Evolutionary conservation across 2,329 filamentous ascomycete genomes (phyloP).

Genomic region (Trichoderma guizhouense): DNA sequence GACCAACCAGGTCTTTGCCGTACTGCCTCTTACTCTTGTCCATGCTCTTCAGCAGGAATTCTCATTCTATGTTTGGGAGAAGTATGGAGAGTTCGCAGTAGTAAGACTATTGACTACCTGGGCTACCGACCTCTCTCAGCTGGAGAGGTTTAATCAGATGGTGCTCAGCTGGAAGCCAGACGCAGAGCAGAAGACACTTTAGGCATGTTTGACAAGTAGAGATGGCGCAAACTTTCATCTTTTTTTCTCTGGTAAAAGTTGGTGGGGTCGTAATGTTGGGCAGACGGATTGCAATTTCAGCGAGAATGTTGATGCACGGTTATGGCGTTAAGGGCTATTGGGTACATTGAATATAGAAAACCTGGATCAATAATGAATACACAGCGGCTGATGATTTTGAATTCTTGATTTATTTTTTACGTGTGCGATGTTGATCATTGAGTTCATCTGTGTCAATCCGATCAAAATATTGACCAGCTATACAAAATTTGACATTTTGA

Average conservation of each 20-base stretch:
- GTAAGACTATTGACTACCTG: constrained; percentile 49
- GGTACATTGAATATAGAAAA: background rate
- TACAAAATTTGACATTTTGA: no score
- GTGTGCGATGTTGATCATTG: background rate
- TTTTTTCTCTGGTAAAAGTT: background rate
- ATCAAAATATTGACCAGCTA: background rate
- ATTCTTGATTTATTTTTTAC: no score
- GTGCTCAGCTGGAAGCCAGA: constrained; percentile 25
- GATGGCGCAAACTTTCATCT: background rate
- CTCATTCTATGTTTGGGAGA: constrained; percentile 48
- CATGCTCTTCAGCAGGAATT: constrained; percentile 41
- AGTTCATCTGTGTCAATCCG: background rate
- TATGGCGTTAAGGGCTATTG: background rate
- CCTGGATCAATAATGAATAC: background rate
- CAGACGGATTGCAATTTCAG: background rate
- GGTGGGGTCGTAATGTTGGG: background rate
- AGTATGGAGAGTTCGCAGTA: constrained; percentile 37
- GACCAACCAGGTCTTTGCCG: constrained; percentile 51
- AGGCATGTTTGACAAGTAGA: background rate
- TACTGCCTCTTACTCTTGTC: constrained; percentile 39
- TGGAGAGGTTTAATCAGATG: constrained; percentile 37
- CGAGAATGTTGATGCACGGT: background rate
- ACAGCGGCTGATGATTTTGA: background rate
- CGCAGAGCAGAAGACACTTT: background rate
- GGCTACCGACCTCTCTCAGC: constrained; percentile 44